Evolutionary conservation across 805 yeast genomes (phyloP).

Genomic region (Nadsonia fulvescens): DNA sequence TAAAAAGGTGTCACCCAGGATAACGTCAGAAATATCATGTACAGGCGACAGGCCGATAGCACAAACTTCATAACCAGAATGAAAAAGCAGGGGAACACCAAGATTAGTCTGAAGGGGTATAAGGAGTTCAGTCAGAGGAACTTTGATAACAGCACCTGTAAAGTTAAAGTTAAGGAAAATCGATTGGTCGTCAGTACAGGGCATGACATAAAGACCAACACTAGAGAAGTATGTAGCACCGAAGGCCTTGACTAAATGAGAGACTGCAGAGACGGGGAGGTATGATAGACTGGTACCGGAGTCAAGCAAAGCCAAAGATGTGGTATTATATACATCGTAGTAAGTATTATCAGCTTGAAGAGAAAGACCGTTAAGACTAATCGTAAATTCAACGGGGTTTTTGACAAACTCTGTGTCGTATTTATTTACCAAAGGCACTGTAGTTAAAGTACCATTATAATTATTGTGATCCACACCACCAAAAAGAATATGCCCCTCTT

Average conservation of each 20-base stretch:
- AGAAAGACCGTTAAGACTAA: slow-evolving; percentile 9
- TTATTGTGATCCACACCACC: slow-evolving; percentile 29
- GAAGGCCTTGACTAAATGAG: slow-evolving; percentile 3
- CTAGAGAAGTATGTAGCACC: slow-evolving; percentile 5
- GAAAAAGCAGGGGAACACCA: slow-evolving; percentile 8
- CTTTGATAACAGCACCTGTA: slow-evolving; percentile 9
- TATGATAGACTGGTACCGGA: slow-evolving; percentile 38
- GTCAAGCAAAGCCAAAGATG: slow-evolving; percentile 29
- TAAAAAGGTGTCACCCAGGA: slow-evolving; percentile 51
- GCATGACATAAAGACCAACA: slow-evolving; percentile 11
- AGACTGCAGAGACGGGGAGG: slow-evolving; percentile 22
- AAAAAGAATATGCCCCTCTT: slow-evolving; percentile 23
- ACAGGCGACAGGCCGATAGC: slow-evolving; percentile 15
- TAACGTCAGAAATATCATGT: slow-evolving; percentile 17
- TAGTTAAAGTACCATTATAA: slow-evolving; percentile 21
- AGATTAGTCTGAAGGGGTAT: slow-evolving; percentile 9
- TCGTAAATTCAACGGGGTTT: slow-evolving; percentile 9
- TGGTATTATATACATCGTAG: neutral
- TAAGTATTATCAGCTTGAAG: slow-evolving; percentile 5
- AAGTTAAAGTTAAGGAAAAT: slow-evolving; percentile 9
- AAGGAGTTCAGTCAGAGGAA: slow-evolving; percentile 15
- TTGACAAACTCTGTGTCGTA: slow-evolving; percentile 5
- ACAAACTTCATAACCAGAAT: slow-evolving; percentile 10
- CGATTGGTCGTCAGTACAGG: slow-evolving; percentile 3
- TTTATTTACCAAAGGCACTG: slow-evolving; percentile 17